phyloP scores from a whole-genome alignment of 345 rosid species.

The Lagerstroemia speciosa region DNA sequence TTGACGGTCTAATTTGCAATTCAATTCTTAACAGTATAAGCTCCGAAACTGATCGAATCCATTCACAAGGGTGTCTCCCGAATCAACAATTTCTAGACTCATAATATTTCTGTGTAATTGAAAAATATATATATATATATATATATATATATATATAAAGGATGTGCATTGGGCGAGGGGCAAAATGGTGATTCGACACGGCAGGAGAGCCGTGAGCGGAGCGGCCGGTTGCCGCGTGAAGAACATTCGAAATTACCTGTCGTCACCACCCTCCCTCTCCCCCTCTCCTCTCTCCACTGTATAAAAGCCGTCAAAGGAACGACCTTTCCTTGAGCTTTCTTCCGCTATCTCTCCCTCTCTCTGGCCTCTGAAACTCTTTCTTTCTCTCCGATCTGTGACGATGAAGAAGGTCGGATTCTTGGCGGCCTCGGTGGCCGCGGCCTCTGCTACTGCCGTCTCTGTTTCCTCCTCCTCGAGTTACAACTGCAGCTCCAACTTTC shows the following conservation, averaged over 20 bases:
- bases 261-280: background rate
- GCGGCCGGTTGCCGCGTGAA: slow-evolving; percentile 9
- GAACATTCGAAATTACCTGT: background rate
- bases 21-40: no score
- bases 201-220: background rate
- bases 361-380: no score
- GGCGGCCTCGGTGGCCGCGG: slow-evolving; percentile 17
- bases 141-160: no score
- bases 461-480: slow-evolving; percentile 7
- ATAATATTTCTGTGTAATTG: no score
- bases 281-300: background rate
- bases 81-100: no score
- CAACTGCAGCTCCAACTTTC: slow-evolving; percentile 5
- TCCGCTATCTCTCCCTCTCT: background rate
- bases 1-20: no score
- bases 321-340: background rate
- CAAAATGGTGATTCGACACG: background rate
- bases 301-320: slow-evolving; percentile 1
- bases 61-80: no score
- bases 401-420: slow-evolving; percentile 18
- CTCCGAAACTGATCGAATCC: no score
- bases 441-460: slow-evolving; percentile 13
- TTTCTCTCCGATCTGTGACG: background rate
- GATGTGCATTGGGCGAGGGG: background rate
- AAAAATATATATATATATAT: no score